These are phyloP conservation scores for Naganishia vishniacii DNA, from an alignment of 768 basidiomycete species.

Conservation along the genomic window DNA sequence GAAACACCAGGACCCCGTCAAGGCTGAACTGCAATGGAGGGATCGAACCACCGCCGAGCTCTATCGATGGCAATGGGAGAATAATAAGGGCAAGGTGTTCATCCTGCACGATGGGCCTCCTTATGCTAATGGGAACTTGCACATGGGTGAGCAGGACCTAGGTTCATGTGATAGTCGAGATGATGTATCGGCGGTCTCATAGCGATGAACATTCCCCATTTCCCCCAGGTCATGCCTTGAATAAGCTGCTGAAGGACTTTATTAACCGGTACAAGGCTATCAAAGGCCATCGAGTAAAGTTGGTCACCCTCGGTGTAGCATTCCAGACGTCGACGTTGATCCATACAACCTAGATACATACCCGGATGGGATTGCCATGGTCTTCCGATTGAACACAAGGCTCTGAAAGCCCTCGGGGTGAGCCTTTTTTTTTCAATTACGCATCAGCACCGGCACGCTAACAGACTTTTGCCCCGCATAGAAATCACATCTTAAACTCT, in stretches of 20 bases:
- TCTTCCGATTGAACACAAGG: conserved; percentile 92
- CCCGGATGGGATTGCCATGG: conserved; percentile 99
- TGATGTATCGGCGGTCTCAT: conserved; percentile 1
- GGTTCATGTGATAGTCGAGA: not conserved
- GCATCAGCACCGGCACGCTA: not conserved
- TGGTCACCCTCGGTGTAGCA: conserved; percentile 49
- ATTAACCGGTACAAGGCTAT: conserved; percentile 82
- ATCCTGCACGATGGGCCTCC: conserved; percentile 94
- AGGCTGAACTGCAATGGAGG: conserved; percentile 59
- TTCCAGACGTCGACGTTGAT: too few species aligned
- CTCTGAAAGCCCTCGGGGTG: conserved; percentile 69
- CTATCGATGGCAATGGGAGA: conserved; percentile 61
- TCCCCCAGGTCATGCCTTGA: conserved; percentile 80
- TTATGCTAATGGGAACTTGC: conserved; percentile 91
- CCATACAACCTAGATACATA: conserved; percentile 70
- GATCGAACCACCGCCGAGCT: conserved; percentile 65
- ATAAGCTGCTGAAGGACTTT: conserved; percentile 94
- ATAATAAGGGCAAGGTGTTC: conserved; percentile 64
- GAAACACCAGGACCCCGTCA: conserved; percentile 59
- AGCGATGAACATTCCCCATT: not conserved
- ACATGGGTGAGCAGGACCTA: conserved; percentile 64
- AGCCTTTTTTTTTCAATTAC: conserved; percentile 7
- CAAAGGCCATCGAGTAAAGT: conserved; percentile 75
- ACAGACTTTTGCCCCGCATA: conserved; percentile 1
- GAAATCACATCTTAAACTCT: conserved; percentile 60